These are phyloP conservation scores for Croton setiger DNA, from an alignment of 441 rosid genomes.

Conservation along the genomic window DNA sequence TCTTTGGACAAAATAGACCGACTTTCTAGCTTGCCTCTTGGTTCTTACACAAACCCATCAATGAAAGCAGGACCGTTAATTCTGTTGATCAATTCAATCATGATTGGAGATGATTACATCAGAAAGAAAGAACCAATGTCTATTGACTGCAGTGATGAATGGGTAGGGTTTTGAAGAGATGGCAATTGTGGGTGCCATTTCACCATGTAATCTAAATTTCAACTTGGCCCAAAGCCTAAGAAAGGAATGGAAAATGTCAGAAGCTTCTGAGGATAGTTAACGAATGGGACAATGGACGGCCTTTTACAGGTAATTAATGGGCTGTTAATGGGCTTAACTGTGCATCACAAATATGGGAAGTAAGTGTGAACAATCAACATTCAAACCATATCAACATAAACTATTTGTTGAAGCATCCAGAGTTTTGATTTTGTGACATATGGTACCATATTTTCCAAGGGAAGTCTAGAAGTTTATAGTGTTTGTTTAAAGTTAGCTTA, in stretches of 20 bases:
- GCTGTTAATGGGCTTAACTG: neutral
- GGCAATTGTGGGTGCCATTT: neutral
- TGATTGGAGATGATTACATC: neutral
- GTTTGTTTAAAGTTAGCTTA: too few species aligned
- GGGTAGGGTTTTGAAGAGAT: constrained; percentile 13
- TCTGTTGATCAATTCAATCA: constrained; percentile 11
- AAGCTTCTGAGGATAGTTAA: neutral
- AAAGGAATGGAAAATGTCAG: constrained; percentile 1
- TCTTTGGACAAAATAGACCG: constrained; percentile 16
- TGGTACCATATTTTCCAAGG: too few species aligned
- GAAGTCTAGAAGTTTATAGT: too few species aligned
- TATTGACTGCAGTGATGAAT: constrained; percentile 1
- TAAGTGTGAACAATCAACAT: too few species aligned
- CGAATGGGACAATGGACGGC: neutral
- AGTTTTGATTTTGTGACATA: too few species aligned
- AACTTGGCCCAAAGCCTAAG: neutral
- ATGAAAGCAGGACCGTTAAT: constrained; percentile 21
- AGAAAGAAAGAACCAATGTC: neutral
- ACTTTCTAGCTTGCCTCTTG: neutral
- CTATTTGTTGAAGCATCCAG: too few species aligned
- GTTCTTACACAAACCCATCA: neutral
- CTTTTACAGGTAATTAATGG: neutral
- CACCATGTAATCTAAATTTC: neutral
- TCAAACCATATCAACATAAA: too few species aligned
- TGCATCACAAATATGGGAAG: neutral